Conservation (phyloP, 2,329 filamentous ascomycete genomes). For the Fusarium vanettenii region DNA sequence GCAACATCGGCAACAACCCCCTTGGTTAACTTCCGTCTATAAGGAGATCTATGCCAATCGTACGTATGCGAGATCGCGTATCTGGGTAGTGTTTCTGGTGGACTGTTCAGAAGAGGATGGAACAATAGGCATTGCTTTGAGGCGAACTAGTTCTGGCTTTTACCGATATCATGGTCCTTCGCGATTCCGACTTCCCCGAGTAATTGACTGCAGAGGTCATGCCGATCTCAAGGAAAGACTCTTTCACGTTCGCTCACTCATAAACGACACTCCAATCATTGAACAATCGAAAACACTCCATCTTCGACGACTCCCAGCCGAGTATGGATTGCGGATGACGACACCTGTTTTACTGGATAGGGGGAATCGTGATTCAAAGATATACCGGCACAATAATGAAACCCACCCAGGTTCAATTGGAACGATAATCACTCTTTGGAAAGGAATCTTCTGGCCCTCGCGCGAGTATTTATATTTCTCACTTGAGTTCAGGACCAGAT, state of each 20-base stretch:
- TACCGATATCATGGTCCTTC: neutral
- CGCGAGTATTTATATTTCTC: too few species aligned
- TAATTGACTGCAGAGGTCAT: neutral
- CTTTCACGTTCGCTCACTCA: neutral
- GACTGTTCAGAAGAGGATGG: neutral
- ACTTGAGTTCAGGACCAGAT: neutral
- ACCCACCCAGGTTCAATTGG: too few species aligned
- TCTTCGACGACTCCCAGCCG: neutral
- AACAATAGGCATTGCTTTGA: neutral
- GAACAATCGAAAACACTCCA: neutral
- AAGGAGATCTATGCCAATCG: too few species aligned
- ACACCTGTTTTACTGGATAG: neutral
- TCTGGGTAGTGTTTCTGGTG: neutral
- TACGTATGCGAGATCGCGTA: too few species aligned
- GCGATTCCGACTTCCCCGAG: neutral
- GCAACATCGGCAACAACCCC: neutral
- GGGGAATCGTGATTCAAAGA: neutral
- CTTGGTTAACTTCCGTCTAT: neutral
- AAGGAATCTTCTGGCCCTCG: too few species aligned
- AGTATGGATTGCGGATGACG: neutral
- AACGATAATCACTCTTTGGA: too few species aligned
- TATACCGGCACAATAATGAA: neutral
- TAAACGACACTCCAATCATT: neutral
- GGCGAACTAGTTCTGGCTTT: rapidly evolving
- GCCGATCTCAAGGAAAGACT: neutral